Conservation (phyloP, 345 rosid species). For the Cardamine occulta region DNA sequence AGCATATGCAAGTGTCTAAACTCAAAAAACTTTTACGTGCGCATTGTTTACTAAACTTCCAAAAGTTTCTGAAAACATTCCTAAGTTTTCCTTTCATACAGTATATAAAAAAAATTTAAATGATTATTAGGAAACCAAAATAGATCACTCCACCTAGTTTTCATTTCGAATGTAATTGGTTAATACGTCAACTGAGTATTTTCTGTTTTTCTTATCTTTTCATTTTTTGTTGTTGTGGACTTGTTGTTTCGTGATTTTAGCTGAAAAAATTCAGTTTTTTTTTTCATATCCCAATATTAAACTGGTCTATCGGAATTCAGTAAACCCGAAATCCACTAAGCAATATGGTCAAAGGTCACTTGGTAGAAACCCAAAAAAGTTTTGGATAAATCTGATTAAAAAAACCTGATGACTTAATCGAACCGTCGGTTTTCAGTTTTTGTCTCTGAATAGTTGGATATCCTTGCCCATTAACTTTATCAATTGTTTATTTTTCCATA, state of each 20-base stretch:
- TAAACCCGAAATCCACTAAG: too few species aligned
- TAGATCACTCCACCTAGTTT: not conserved
- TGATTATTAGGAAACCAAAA: constrained; percentile 1
- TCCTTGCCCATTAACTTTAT: not conserved
- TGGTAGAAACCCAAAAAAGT: too few species aligned
- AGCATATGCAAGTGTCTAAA: not conserved
- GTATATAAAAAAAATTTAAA: not conserved
- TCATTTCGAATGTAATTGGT: not conserved
- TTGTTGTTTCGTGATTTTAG: not conserved
- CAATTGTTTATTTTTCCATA: not conserved
- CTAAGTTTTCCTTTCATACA: not conserved
- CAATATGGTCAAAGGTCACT: too few species aligned
- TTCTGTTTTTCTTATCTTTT: too few species aligned
- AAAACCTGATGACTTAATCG: not conserved
- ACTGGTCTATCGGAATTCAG: too few species aligned
- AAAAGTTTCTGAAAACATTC: not conserved
- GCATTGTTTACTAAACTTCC: not conserved
- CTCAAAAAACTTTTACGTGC: not conserved
- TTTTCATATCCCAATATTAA: too few species aligned
- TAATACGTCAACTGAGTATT: not conserved
- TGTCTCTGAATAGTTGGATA: not conserved
- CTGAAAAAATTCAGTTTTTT: not conserved
- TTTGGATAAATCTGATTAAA: not conserved
- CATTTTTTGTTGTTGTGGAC: too few species aligned
- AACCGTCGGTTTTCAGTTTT: not conserved